Base-by-base conservation (phyloP, 371 early-diverging fungal genomes). In the Apophysomyces elegans region DNA sequence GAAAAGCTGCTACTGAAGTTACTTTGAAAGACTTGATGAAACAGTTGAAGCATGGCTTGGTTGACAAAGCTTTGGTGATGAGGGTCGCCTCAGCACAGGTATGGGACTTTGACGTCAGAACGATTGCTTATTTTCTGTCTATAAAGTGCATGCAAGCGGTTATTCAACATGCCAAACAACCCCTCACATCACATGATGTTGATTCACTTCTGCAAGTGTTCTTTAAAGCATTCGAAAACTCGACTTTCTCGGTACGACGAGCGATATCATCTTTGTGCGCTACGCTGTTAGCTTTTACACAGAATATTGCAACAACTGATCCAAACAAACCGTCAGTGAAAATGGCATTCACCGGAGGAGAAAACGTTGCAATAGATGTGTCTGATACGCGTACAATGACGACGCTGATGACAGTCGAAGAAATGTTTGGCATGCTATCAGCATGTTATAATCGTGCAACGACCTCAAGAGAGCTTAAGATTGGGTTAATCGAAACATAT, bases 401-500 rank as follows among this genome's bases (percentile, higher is more conserved):
- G n/a, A 69, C 80, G 18, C 66, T 88, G 14, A 75, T 93, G 70
- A 76, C 86, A 2, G 79, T 91, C 36, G 86, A 83, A 9, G 93
- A 94, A 58, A 88, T 93, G 79, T 75, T 95, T 4, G 57, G 66
- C 1, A 79, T 90, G 57, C 76, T 96, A 11, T 85, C 88, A 0
- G 62, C 61, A 1, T 75, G 84, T 7, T 93, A 91, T 68, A 89
- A 83, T 57, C 87, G 80, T 37, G 76, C 74, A 13, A 74, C 76
- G 11, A 79, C 85, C 0, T 81, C 92, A 1, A 84, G 90, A 13
- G 95, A 96, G 39, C 80, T 87, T 16, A 88, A 92, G 0, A 85
- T 93, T 0, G 95, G 95, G 6, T 75, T 96, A 1, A 77, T 93
- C 11, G 95, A 96, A 66, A 84, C 90, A 0, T 95, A 95, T 75